Base-by-base conservation (phyloP, 2,329 filamentous ascomycete species). In the Dactylellina leptospora region DNA sequence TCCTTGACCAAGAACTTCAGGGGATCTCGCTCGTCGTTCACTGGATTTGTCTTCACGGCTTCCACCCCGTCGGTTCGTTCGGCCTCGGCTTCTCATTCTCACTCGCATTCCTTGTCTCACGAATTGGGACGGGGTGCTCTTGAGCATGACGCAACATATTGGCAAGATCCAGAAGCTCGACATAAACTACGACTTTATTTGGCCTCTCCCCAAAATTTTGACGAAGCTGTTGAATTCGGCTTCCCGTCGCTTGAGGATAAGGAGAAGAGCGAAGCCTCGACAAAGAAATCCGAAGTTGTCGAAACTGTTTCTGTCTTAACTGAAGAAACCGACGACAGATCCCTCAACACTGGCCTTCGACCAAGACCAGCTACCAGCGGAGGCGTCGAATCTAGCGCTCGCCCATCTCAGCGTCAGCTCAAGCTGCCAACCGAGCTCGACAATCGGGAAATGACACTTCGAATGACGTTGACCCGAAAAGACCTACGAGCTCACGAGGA, bases 151-250 rank as follows among this genome's bases (percentile, higher is more conserved):
- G 90, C 91, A 2, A 86, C 90, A 36, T 90, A 96, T 80, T 97
- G 96, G 77, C 91, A 92, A 78, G 92, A 97, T 76, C 92, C 92
- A 0, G 91, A 96, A 78, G 91, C 93, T 38, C 87, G 93, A 30
- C 84, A 91, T 76, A 96, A 96, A 80, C 83, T 97, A 18, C 88
- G 92, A 10, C 87, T 91, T 4, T 96, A 93, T 77, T 85, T 96
- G 18, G 90, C 91, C 5, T 96, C 92, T 0, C 90, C 93, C 0
- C 91, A 96, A 75, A 96, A 78, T 22, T 97, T 97, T 76, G 93
- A 97, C 78, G 93, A 97, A 80, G 92, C 91, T 0, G 86, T 97
- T 56, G 91, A 96, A 78, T 97, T 96, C 80, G 93, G 93, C 0
- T 97, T 97, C 76, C 92, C 92, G 0, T 87, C 88, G 0, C 82